Percentiles rank a stretch among this genome's conserved stretches.
Conservation (phyloP, 1,139 yeast species). For the Keqinozyma sinolaborantium region DNA sequence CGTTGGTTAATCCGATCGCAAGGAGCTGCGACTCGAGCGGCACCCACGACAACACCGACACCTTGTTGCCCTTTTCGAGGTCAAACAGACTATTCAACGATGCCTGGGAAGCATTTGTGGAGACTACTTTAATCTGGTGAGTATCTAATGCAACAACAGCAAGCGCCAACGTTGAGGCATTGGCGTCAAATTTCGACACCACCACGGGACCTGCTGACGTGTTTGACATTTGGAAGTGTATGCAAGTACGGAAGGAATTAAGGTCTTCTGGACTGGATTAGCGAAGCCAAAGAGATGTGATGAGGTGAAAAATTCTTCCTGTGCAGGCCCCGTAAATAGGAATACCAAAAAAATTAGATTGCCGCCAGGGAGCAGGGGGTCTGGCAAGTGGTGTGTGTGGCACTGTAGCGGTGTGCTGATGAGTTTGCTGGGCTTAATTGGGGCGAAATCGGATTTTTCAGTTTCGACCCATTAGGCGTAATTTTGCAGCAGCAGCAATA, state of each 20-base stretch:
- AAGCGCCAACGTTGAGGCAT: slow-evolving; percentile 60
- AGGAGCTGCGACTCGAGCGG: slow-evolving; percentile 41
- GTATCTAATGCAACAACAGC: slow-evolving; percentile 70
- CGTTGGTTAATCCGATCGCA: slow-evolving; percentile 65
- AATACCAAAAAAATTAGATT: no score
- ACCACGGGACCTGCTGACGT: slow-evolving; percentile 18
- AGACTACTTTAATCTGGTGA: slow-evolving; percentile 67
- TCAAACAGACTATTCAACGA: slow-evolving; percentile 39
- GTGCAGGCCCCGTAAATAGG: no score
- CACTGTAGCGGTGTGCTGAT: no score
- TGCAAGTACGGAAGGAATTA: no score
- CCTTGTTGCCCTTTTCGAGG: slow-evolving; percentile 53
- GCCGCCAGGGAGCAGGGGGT: no score
- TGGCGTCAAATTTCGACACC: slow-evolving; percentile 48
- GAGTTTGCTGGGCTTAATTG: no score
- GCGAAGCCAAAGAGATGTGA: no score
- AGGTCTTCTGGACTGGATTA: no score
- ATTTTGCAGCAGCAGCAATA: no score
- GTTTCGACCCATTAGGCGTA: no score
- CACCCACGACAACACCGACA: slow-evolving; percentile 59
- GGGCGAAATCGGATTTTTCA: no score
- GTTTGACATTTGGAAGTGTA: neutral
- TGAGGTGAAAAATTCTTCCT: neutral
- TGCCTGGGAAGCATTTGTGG: slow-evolving; percentile 37
- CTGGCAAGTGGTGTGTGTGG: no score